Evolutionary conservation across 371 early-diverging fungal genomes (phyloP), one percentile per base, ranked within the genome.

Genomic region (Lichtheimia ornata): DNA sequence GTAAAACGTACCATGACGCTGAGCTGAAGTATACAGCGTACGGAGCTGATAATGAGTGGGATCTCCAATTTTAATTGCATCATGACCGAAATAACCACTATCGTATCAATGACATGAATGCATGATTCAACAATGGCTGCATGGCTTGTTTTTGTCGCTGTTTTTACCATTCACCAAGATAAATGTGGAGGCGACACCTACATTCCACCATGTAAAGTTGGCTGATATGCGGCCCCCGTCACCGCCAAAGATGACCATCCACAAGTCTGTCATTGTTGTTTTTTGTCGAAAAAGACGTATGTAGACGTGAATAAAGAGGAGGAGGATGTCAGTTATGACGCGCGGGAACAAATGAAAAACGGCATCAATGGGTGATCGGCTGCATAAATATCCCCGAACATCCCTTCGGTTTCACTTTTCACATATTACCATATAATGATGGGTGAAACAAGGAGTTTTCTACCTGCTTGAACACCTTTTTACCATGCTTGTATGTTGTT

Each of bases 1-100:
- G 14, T 14, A 42, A 40, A 45, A 44, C 44, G 43, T 70, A 81
- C 88, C 88, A 88, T 86, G 45, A 85, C 62, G 0, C 82, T 79
- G 53, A 88, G 69, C 67, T 88, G 88, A 9, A 86, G 68, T 40
- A 84, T 17, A 62, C 87, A 85, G 22, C 88, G 83, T 20, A 79
- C n/a, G 0, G 88, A 81, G 12, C 85, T 81, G 7, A 88, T 70
- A 14, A 88, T 65, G 20, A 91, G 69, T 0, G 82, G 77, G 18
- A 61, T 77, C 63, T 84, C 86, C 1, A 91, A 65, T 11, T 79
- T 73, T 13, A 91, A 79, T 0, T 82, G 73, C n/a, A 91, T 61
- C 28, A 63, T 63, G 5, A 74, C 25, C 0, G 91, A 91, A 17
- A 89, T 79, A 0, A 61, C 51, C 2, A 83, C 87, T 83, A 72